Evolutionary conservation across 176 grass and related monocot species (phyloP).

Genomic region (Zizania latifolia): DNA sequence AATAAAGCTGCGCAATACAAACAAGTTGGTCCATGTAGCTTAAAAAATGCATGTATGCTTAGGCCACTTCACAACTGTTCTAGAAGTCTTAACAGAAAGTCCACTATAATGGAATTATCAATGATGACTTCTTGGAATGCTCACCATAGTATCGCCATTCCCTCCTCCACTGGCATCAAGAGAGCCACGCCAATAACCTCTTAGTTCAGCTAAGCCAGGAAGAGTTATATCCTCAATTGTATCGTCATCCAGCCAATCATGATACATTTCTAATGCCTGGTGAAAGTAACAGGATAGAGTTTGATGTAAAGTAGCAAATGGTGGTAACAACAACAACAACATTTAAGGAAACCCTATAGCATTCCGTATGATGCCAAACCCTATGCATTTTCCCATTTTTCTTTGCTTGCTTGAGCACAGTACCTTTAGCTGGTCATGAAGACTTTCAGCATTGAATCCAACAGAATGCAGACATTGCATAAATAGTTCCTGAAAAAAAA

Average conservation of each 20-base stretch:
- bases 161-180: slow-evolving; percentile 97
- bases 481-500: slow-evolving; percentile 83
- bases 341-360: neutral
- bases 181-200: slow-evolving; percentile 89
- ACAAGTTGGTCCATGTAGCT: neutral
- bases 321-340: neutral
- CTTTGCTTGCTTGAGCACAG: slow-evolving; percentile 11
- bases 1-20: slow-evolving; percentile 15
- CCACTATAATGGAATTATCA: neutral
- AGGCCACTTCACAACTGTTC: neutral
- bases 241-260: slow-evolving; percentile 65
- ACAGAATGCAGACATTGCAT: slow-evolving; percentile 86
- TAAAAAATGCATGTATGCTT: slow-evolving; percentile 1
- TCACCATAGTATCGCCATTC: slow-evolving; percentile 94
- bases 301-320: slow-evolving; percentile 17
- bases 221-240: slow-evolving; percentile 87
- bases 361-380: neutral
- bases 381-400: slow-evolving; percentile 20
- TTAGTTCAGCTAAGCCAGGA: slow-evolving; percentile 91
- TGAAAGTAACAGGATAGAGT: slow-evolving; percentile 28
- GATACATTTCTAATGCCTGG: slow-evolving; percentile 76
- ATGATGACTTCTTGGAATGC: slow-evolving; percentile 23
- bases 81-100: slow-evolving; percentile 25
- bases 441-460: slow-evolving; percentile 83
- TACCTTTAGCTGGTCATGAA: slow-evolving; percentile 94